phyloP scores from a whole-genome alignment of 345 rosid genomes.

The Gossypium turneri region DNA sequence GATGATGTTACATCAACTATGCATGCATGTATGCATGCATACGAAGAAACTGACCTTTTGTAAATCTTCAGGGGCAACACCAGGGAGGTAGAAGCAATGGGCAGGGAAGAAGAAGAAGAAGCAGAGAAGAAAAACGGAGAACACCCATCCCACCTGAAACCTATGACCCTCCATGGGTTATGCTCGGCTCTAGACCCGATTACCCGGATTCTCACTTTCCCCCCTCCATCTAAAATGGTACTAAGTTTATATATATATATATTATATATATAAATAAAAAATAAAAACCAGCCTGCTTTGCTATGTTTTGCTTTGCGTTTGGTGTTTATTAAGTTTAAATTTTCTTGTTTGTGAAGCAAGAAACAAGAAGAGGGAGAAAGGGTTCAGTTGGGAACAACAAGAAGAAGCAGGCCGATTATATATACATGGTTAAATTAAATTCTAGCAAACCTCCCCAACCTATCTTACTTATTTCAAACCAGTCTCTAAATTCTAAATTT shows the following conservation, averaged over 20 bases:
- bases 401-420: background rate
- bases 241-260: background rate
- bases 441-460: too few relatives aligned
- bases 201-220: background rate
- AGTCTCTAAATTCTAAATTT: too few relatives aligned
- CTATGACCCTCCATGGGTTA: slow-evolving; percentile 13
- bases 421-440: background rate
- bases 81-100: slow-evolving; percentile 21
- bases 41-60: slow-evolving; percentile 7
- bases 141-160: background rate
- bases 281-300: background rate
- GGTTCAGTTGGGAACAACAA: slow-evolving; percentile 1
- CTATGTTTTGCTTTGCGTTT: too few relatives aligned
- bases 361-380: background rate
- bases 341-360: background rate
- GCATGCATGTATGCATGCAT: background rate
- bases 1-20: background rate
- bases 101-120: background rate
- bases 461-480: too few relatives aligned
- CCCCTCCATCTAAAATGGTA: background rate
- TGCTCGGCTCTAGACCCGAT: slow-evolving; percentile 4
- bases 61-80: slow-evolving; percentile 23
- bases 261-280: too few relatives aligned
- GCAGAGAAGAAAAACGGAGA: background rate
- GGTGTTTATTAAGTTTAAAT: background rate